phyloP scores from a whole-genome alignment of 306 rosid species.

The Amphicarpaea edgeworthii region DNA sequence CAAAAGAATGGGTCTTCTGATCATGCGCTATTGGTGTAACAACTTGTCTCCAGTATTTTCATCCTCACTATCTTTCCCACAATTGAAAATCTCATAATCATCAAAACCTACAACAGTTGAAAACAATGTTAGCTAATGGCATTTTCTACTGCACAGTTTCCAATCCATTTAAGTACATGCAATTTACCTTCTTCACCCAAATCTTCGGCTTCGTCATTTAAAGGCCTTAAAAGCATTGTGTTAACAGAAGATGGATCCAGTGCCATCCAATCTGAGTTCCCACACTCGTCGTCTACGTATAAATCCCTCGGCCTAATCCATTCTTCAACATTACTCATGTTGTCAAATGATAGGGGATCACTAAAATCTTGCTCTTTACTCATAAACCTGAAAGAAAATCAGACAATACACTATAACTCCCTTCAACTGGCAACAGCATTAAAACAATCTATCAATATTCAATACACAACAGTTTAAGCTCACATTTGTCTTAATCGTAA shows the following conservation, averaged over 20 bases:
- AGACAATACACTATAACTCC: slow-evolving; percentile 38
- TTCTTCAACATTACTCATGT: slow-evolving; percentile 60
- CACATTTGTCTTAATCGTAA: slow-evolving; percentile 57
- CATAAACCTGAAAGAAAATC: slow-evolving; percentile 59
- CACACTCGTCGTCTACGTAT: slow-evolving; percentile 59
- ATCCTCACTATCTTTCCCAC: slow-evolving; percentile 61
- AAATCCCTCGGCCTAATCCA: slow-evolving; percentile 70
- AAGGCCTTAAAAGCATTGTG: slow-evolving; percentile 60
- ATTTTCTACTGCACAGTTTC: slow-evolving; percentile 29
- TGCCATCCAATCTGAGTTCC: slow-evolving; percentile 67
- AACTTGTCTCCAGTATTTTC: slow-evolving; percentile 58
- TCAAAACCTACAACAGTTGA: slow-evolving; percentile 69
- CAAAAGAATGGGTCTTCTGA: slow-evolving; percentile 32
- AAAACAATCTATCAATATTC: slow-evolving; percentile 31
- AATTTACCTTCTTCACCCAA: slow-evolving; percentile 61
- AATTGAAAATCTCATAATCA: slow-evolving; percentile 70
- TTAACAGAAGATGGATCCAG: slow-evolving; percentile 64
- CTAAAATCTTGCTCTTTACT: slow-evolving; percentile 59
- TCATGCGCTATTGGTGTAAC: slow-evolving; percentile 47
- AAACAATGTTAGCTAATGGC: slow-evolving; percentile 35
- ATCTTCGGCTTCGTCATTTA: slow-evolving; percentile 72
- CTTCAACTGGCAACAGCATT: slow-evolving; percentile 35
- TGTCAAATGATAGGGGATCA: slow-evolving; percentile 74
- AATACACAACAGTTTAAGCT: slow-evolving; percentile 31
- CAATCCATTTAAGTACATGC: slow-evolving; percentile 24